Evolutionary conservation across 2,329 filamentous ascomycete species (phyloP), one percentile per base, ranked within the genome.

Genomic region (Nothophaeocryptopus gaeumannii): DNA sequence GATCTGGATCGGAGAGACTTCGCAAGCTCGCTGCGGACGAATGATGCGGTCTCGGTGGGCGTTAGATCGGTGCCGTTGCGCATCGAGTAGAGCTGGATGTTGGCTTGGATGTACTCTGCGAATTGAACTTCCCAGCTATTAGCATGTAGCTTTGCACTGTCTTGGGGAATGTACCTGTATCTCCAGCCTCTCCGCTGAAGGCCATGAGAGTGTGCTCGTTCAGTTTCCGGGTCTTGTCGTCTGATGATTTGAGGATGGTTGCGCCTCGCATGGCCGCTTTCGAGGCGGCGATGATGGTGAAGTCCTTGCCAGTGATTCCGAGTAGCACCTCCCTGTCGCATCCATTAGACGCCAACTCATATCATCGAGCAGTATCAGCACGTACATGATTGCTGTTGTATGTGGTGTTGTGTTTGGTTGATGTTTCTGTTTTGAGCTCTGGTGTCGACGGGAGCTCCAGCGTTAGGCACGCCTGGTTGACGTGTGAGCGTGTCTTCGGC

Each of bases 271-370:
- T 97, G 66, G 91, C 89, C 69, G 93, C 93, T 79, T 99, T 97
- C 58, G 91, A 97, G 65, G 93, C 89, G 66, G 90, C 93, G 71
- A 99, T 85, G 80, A 99, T 84, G 77, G 91, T 95, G 74, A 96
- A 99, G 82, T 99, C 95, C 80, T 96, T 96, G 78, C 93, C 95
- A 53, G 92, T 96, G 73, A 99, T 96, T 68, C 93, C 93, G 64
- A 99, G 82, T 70, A 99, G 82, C 71, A 97, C 89, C 84, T 99
- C 93, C 93, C 91, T 97, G 52, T 5, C 8, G 2, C 8, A 14
- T 44, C 16, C 14, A 32, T 59, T 44, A 57, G 42, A 26, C 3
- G 7, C 20, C 3, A 3, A 26, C 7, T 26, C 20, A 7, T 12
- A 37, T 11, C 12, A 36, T 36, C 12, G 12, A 15, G 33, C 33